phyloP scores from a whole-genome alignment of 208 protist species.

The Wallacemonas sp. region DNA sequence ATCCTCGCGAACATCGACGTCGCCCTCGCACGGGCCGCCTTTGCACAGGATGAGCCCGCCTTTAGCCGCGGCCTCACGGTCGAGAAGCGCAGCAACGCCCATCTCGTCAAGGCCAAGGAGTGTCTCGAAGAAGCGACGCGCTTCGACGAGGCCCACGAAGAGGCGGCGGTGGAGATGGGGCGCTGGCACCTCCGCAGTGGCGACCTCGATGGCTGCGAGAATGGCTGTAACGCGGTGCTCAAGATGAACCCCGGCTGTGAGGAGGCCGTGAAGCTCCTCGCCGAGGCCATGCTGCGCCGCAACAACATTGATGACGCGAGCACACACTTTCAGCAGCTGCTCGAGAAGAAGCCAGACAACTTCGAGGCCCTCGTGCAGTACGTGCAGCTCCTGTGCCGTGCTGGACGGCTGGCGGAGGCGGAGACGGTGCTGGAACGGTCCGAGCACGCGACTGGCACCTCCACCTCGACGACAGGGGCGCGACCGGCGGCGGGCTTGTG shows the following conservation, averaged over 20 bases:
- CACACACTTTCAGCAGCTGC: slow-evolving; percentile 85
- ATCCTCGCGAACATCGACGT: slow-evolving; percentile 76
- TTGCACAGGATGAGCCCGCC: slow-evolving; percentile 3
- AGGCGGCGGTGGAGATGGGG: slow-evolving; percentile 77
- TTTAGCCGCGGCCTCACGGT: slow-evolving; percentile 9
- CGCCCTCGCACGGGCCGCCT: slow-evolving; percentile 66
- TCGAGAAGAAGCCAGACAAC: slow-evolving; percentile 85
- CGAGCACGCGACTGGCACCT: slow-evolving; percentile 42
- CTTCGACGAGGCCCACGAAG: slow-evolving; percentile 81
- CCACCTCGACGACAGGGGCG: slow-evolving; percentile 45
- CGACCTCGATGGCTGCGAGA: slow-evolving; percentile 89
- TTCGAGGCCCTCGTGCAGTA: slow-evolving; percentile 91
- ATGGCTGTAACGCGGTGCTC: slow-evolving; percentile 88
- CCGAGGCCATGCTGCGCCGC: slow-evolving; percentile 35
- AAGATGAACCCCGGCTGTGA: slow-evolving; percentile 82
- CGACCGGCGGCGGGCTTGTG: slow-evolving; percentile 72
- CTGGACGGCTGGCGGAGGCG: slow-evolving; percentile 75
- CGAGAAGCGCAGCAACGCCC: slow-evolving; percentile 12
- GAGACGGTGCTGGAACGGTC: slow-evolving; percentile 45
- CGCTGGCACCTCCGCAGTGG: slow-evolving; percentile 70
- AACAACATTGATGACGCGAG: slow-evolving; percentile 84
- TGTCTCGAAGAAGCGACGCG: slow-evolving; percentile 87
- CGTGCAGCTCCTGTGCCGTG: slow-evolving; percentile 79
- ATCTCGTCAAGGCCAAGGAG: slow-evolving; percentile 61
- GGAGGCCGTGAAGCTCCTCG: slow-evolving; percentile 92